A percentile compares a stretch with the other conserved stretches of the same genome.
These are phyloP conservation scores for Fusarium armeniacum DNA, from an alignment of 2,329 filamentous ascomycete genomes.

Conservation along the genomic window DNA sequence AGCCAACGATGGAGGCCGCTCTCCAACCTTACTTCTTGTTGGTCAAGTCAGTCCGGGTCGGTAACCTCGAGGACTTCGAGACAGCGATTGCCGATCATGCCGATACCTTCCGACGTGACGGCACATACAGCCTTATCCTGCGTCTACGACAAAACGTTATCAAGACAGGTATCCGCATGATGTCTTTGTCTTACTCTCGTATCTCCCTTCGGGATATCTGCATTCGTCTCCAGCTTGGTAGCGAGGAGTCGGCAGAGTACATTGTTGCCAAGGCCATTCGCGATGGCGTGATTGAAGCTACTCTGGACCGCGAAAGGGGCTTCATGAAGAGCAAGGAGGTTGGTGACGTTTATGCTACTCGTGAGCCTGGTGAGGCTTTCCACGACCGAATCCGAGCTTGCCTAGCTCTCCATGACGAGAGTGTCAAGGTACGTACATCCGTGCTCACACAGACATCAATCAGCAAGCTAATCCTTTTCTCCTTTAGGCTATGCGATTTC, in stretches of 20 bases:
- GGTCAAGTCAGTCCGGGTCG: constrained; percentile 95
- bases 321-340: constrained; percentile 99
- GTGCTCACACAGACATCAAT: not conserved
- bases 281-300: constrained; percentile 96
- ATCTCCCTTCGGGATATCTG: constrained; percentile 98
- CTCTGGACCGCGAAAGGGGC: constrained; percentile 90
- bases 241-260: constrained; percentile 98
- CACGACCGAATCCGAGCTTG: constrained; percentile 96
- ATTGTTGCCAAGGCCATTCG: constrained; percentile 99
- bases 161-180: constrained; percentile 99
- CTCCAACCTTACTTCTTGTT: constrained; percentile 94
- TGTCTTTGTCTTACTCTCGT: constrained; percentile 96
- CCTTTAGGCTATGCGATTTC: constrained; percentile 92
- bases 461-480: constrained; percentile 34
- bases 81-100: constrained; percentile 85
- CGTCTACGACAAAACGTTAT: constrained; percentile 98
- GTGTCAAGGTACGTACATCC: constrained; percentile 80
- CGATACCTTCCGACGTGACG: constrained; percentile 89
- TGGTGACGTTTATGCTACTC: constrained; percentile 94
- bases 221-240: constrained; percentile 91
- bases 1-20: constrained; percentile 86
- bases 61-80: constrained; percentile 93
- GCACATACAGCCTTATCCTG: constrained; percentile 94
- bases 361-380: constrained; percentile 96
- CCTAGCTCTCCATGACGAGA: constrained; percentile 93